Percentiles rank a stretch among this genome's conserved stretches.
These are phyloP conservation scores for Cupressus sempervirens DNA, from an alignment of 75 land plant genomes.

Conservation along the genomic window DNA sequence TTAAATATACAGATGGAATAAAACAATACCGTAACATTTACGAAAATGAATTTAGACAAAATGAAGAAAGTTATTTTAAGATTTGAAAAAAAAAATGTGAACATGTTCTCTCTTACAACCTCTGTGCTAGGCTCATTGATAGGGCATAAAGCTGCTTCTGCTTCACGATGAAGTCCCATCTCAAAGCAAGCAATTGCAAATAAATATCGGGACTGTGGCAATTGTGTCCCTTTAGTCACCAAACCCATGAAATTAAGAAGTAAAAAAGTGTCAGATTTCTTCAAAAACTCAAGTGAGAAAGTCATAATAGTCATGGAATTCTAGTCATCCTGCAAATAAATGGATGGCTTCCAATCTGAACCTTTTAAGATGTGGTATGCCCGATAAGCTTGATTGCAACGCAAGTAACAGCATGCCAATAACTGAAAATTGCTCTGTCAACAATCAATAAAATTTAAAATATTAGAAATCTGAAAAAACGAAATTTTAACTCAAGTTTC, in stretches of 20 bases:
- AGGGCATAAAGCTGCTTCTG: constrained; percentile 76
- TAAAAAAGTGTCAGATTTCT: not conserved
- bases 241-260: not conserved
- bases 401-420: constrained; percentile 89
- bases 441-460: not conserved
- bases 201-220: constrained; percentile 86
- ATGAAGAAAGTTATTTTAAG: not conserved
- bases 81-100: not conserved
- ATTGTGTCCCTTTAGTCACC: constrained; percentile 63
- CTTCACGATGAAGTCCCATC: constrained; percentile 81
- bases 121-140: constrained; percentile 62
- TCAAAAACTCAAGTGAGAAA: not conserved
- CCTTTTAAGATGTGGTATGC: constrained; percentile 89
- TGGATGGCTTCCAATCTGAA: constrained; percentile 12
- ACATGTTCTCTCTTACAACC: constrained; percentile 28
- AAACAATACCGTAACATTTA: not conserved
- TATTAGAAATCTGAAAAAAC: not conserved
- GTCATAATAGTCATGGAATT: not conserved
- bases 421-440: constrained; percentile 74
- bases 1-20: not conserved
- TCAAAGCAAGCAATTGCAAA: constrained; percentile 94
- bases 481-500: not conserved
- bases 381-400: constrained; percentile 75
- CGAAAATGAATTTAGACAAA: not conserved
- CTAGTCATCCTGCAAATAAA: not conserved